These are phyloP conservation scores for Boletus tylopilopsis DNA, from an alignment of 768 basidiomycete genomes.

Conservation along the genomic window DNA sequence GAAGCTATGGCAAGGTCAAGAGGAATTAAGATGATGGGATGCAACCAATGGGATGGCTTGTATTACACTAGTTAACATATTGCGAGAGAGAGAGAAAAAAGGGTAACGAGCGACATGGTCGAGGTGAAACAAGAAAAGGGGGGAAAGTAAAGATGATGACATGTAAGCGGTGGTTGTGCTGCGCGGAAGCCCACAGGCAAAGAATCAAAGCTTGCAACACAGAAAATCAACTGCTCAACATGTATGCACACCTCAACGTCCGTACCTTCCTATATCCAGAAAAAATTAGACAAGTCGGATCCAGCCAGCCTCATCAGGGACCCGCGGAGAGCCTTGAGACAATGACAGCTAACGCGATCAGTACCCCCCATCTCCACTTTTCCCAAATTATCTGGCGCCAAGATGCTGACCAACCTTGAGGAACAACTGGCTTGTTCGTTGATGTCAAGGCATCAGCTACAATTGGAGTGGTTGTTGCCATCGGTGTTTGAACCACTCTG, in stretches of 20 bases:
- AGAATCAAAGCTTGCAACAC: conserved; percentile 11
- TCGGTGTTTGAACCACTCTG: conserved; percentile 23
- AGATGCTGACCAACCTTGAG: conserved; percentile 52
- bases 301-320: conserved; percentile 18
- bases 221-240: conserved; percentile 16
- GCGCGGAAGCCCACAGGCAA: conserved; percentile 2
- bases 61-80: conserved; percentile 28
- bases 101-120: conserved; percentile 18
- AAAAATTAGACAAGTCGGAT: background rate
- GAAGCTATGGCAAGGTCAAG: conserved; percentile 45
- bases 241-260: conserved; percentile 18
- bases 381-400: conserved; percentile 72
- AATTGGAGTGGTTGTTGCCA: conserved; percentile 2
- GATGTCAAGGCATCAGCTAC: conserved; percentile 20
- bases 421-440: conserved; percentile 29
- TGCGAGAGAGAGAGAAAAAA: conserved; percentile 9
- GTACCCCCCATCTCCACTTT: conserved; percentile 80
- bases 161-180: conserved; percentile 9
- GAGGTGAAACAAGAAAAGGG: conserved; percentile 9
- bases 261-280: conserved; percentile 14
- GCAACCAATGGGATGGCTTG: conserved; percentile 6
- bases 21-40: background rate
- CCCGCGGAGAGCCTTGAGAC: conserved; percentile 71
- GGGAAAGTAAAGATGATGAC: conserved; percentile 1
- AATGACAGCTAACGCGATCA: conserved; percentile 74